Base-by-base conservation (phyloP, 2,329 filamentous ascomycete genomes). In the Coniosporium tulheliwenetii region DNA sequence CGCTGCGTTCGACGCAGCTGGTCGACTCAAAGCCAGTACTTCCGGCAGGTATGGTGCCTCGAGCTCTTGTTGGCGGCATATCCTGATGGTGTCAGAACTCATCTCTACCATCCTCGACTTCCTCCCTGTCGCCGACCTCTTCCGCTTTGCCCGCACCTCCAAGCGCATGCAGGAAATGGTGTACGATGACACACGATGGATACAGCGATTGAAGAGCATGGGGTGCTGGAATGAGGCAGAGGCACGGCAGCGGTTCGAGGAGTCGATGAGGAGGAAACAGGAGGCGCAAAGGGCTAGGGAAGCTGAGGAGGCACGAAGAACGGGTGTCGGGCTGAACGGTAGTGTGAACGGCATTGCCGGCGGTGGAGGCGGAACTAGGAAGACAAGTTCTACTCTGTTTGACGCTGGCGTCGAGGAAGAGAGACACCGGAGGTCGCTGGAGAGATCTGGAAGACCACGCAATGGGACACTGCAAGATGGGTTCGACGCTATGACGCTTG, bases 161-260 rank as follows among this genome's bases (percentile, higher is more conserved):
- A 81, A 76, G 55, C 82, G 85, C 45, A 76, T 96, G 71, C 81
- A 82, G 56, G 91, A 98, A 63, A 98, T 98, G 87, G 87, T 95
- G 2, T 98, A 96, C 62, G 91, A 98, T 59, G 91, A 98, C 60
- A 85, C 86, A 39, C 75, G 89, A 65, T 98, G 91, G 91, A 82
- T 96, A 33, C 77, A 84, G 47, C 75, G 84, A 47, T 63, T 98
- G 41, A 82, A 82, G 56, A 78, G 73, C 43, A 94, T 98, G 78
- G 84, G 81, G 2, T 81, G 83, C 49, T 98, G 91, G 91, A 81
- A 93, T 54, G 91, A 98, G 56, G 60, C 67, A 3, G 89, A 94
- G 56, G 91, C 91, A 4, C 73, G 87, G 45, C 77, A 75, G 49
- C 68, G 83, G 40, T 84, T 85, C 40, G 89, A 95, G 46, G 79